These are phyloP conservation scores for Drosera capensis DNA, from an alignment of 148 eudicot genomes.

Conservation along the genomic window DNA sequence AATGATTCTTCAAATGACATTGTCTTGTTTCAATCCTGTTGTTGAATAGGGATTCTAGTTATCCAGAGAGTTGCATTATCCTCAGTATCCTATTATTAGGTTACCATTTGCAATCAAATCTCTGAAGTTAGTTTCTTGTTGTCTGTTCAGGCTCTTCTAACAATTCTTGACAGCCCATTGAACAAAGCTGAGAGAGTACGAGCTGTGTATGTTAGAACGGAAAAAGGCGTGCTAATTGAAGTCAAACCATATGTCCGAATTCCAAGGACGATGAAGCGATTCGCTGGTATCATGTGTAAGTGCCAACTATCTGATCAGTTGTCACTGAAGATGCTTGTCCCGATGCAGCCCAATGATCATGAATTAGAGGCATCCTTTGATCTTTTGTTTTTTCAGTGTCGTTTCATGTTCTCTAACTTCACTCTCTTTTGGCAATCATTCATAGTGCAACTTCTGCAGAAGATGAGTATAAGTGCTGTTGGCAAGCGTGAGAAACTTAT, in stretches of 20 bases:
- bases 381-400: no score
- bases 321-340: no score
- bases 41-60: no score
- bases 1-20: no score
- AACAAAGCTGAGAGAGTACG: conserved; percentile 67
- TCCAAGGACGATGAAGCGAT: conserved; percentile 85
- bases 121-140: no score
- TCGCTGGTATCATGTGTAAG: conserved; percentile 95
- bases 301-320: conserved; percentile 6
- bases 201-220: conserved; percentile 83
- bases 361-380: no score
- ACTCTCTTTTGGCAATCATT: conserved; percentile 10
- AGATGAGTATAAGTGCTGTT: conserved; percentile 63
- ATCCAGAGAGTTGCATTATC: no score
- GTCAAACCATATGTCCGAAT: conserved; percentile 86
- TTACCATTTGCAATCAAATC: no score
- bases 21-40: no score
- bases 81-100: no score
- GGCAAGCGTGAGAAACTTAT: conserved; percentile 80
- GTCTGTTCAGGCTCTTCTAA: conserved; percentile 76
- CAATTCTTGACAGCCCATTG: conserved; percentile 78
- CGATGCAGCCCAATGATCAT: no score
- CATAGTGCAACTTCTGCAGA: conserved; percentile 88
- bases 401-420: background rate
- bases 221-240: conserved; percentile 77